phyloP scores from a whole-genome alignment of 2,329 filamentous ascomycete species.

The Hyphodiscus sp. region DNA sequence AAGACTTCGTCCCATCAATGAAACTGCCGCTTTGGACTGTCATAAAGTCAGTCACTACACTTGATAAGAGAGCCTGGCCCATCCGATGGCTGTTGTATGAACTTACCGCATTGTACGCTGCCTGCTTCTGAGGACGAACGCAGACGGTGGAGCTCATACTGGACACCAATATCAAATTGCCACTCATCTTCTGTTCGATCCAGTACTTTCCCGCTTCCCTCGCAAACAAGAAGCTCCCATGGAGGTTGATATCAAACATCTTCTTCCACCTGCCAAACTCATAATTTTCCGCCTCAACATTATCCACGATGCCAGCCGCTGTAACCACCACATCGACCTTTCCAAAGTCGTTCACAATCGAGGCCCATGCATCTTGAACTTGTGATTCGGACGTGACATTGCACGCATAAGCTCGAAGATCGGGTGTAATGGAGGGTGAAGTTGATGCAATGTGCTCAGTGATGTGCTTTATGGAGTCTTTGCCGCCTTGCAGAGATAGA shows the following conservation, averaged over 20 bases:
- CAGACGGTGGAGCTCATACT: slow-evolving; percentile 30
- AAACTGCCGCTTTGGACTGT: slow-evolving; percentile 51
- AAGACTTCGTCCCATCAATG: slow-evolving; percentile 52
- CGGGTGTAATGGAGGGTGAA: slow-evolving; percentile 18
- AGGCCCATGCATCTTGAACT: slow-evolving; percentile 31
- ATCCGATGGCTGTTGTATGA: not conserved
- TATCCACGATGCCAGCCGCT: slow-evolving; percentile 34
- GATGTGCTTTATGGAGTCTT: slow-evolving; percentile 28
- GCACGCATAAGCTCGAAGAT: slow-evolving; percentile 33
- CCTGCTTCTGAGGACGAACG: slow-evolving; percentile 32
- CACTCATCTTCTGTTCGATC: slow-evolving; percentile 28
- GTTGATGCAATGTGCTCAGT: slow-evolving; percentile 22
- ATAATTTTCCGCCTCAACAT: slow-evolving; percentile 30
- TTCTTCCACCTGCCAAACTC: slow-evolving; percentile 30
- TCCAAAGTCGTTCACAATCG: slow-evolving; percentile 32
- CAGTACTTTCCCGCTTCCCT: slow-evolving; percentile 33
- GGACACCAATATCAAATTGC: slow-evolving; percentile 23
- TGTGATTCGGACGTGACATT: slow-evolving; percentile 33
- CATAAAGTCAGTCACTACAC: not conserved
- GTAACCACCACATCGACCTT: slow-evolving; percentile 35
- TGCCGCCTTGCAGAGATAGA: slow-evolving; percentile 10
- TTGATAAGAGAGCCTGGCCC: not conserved
- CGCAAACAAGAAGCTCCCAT: slow-evolving; percentile 33
- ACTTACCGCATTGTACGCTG: slow-evolving; percentile 32
- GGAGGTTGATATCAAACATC: slow-evolving; percentile 33